phyloP scores from a whole-genome alignment of 176 grass and related monocot genomes.

The Musa troglodytarum region DNA sequence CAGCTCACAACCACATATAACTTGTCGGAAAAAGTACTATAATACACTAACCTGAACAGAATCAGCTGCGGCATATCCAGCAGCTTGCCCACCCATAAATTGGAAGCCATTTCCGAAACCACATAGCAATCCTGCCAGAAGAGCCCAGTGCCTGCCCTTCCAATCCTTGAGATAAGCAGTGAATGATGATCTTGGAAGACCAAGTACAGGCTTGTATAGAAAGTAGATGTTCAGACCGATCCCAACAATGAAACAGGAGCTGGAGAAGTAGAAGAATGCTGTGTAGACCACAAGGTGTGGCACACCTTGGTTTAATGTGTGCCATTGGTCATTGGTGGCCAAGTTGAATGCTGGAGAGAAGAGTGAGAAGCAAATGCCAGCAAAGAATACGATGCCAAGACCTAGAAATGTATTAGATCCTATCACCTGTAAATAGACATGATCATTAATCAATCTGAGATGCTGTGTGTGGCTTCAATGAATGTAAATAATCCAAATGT shows the following conservation, averaged over 20 bases:
- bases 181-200: slow-evolving; percentile 72
- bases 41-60: slow-evolving; percentile 64
- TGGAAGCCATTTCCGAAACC: slow-evolving; percentile 93
- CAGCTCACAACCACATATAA: no score
- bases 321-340: slow-evolving; percentile 89
- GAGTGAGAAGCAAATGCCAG: slow-evolving; percentile 81
- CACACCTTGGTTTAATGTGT: slow-evolving; percentile 58
- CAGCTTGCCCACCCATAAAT: slow-evolving; percentile 97
- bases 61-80: slow-evolving; percentile 94
- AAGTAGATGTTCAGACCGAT: slow-evolving; percentile 73
- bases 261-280: slow-evolving; percentile 98
- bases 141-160: slow-evolving; percentile 89
- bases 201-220: slow-evolving; percentile 69
- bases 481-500: no score
- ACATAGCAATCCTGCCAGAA: slow-evolving; percentile 67
- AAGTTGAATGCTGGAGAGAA: slow-evolving; percentile 96
- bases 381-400: slow-evolving; percentile 79
- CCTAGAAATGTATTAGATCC: slow-evolving; percentile 62
- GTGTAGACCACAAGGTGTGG: slow-evolving; percentile 88
- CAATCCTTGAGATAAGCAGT: slow-evolving; percentile 73
- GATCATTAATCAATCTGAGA: background rate
- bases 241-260: slow-evolving; percentile 68
- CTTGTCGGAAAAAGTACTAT: no score
- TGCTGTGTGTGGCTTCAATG: no score
- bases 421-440: slow-evolving; percentile 5